Conservation (phyloP, 2,329 filamentous ascomycete species). For the Fusarium graminum region DNA sequence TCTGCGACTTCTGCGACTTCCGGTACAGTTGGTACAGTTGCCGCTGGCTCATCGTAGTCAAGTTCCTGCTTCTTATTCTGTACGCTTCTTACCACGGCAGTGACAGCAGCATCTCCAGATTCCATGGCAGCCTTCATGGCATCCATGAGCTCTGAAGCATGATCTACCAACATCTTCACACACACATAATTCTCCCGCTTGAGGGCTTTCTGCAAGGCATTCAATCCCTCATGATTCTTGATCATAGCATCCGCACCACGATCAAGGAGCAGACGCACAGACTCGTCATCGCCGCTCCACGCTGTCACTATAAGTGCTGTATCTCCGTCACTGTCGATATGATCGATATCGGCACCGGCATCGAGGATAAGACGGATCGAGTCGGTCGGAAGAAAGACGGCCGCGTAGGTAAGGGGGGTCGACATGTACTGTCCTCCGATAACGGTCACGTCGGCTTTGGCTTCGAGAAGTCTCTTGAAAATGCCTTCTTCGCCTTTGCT, state of each 20-base stretch:
- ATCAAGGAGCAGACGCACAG: slow-evolving; percentile 26
- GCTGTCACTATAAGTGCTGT: slow-evolving; percentile 57
- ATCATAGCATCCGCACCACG: slow-evolving; percentile 27
- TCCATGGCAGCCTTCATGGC: slow-evolving; percentile 27
- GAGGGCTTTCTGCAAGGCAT: slow-evolving; percentile 22
- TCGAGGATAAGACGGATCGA: slow-evolving; percentile 53
- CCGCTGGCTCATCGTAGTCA: slow-evolving; percentile 19
- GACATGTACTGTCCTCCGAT: slow-evolving; percentile 52
- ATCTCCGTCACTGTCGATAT: slow-evolving; percentile 52
- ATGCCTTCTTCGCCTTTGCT: slow-evolving; percentile 53
- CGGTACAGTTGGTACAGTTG: background rate
- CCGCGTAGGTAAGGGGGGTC: slow-evolving; percentile 56
- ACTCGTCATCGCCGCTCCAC: slow-evolving; percentile 47
- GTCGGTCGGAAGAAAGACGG: slow-evolving; percentile 51
- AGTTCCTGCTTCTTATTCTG: slow-evolving; percentile 31
- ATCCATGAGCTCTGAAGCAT: slow-evolving; percentile 39
- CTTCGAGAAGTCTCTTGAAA: slow-evolving; percentile 53
- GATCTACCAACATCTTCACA: slow-evolving; percentile 53
- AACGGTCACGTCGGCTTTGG: slow-evolving; percentile 54
- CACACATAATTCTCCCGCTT: slow-evolving; percentile 31
- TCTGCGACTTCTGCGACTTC: background rate
- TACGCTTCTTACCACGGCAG: slow-evolving; percentile 29
- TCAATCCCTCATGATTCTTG: slow-evolving; percentile 3
- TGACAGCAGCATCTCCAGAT: slow-evolving; percentile 24
- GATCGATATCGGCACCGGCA: slow-evolving; percentile 56